Evolutionary conservation across 2,329 filamentous ascomycete species (phyloP).

Genomic region (Fragosphaeria purpurea): DNA sequence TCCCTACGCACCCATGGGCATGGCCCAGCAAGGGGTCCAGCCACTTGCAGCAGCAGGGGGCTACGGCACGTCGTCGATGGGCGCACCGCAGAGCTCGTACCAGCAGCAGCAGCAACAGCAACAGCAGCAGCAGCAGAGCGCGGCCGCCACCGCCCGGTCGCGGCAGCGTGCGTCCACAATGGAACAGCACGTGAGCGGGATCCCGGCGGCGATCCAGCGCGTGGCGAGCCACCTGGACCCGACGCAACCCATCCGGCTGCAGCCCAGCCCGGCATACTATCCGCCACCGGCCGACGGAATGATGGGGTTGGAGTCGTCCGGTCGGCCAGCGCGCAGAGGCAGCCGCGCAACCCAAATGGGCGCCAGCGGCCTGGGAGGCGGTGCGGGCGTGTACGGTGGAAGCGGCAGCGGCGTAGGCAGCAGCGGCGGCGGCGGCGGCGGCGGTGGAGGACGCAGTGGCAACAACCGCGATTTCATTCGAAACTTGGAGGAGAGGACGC

Average conservation of each 20-base stretch:
- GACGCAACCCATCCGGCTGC: constrained; percentile 82
- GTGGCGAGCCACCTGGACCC: constrained; percentile 95
- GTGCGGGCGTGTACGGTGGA: background rate
- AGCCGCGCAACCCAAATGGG: constrained; percentile 57
- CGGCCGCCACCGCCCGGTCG: constrained; percentile 57
- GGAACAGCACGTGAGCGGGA: constrained; percentile 88
- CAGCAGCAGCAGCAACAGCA: constrained; percentile 48
- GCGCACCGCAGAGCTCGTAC: constrained; percentile 29
- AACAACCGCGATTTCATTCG: constrained; percentile 83
- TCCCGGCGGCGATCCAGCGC: constrained; percentile 83
- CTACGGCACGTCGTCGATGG: constrained; percentile 34
- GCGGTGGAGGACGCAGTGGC: background rate
- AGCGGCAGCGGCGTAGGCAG: background rate
- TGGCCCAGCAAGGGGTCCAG: constrained; percentile 51
- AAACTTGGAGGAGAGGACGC: constrained; percentile 83
- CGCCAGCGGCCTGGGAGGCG: constrained; percentile 24
- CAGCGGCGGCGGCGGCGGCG: background rate
- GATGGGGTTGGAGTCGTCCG: constrained; percentile 47
- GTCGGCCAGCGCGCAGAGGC: constrained; percentile 58
- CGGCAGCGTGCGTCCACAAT: constrained; percentile 91
- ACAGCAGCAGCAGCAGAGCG: constrained; percentile 58
- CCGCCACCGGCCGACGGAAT: constrained; percentile 83
- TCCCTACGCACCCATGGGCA: constrained; percentile 63
- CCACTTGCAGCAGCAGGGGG: constrained; percentile 53
- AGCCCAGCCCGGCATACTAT: constrained; percentile 95